A percentile compares a stretch with the other conserved stretches of the same genome.
phyloP scores from a whole-genome alignment of 1,284 basidiomycete species.

The Marasmius oreades region DNA sequence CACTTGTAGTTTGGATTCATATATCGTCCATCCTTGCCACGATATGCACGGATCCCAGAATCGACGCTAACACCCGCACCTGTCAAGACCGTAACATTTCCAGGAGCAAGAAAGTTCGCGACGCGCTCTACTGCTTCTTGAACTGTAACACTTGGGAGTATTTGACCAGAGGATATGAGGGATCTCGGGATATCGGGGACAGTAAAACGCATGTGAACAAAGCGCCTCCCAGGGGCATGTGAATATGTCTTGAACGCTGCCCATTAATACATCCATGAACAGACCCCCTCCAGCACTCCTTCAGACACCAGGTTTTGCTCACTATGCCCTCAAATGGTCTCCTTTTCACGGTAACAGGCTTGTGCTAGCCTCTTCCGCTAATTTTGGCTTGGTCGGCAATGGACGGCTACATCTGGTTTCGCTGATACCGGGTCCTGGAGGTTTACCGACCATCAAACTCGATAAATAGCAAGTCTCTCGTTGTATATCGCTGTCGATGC shows the following conservation, averaged over 20 bases:
- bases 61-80: constrained; percentile 93
- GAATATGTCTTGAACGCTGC: too few species aligned
- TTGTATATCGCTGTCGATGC: constrained; percentile 2
- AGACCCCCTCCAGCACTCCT: constrained; percentile 45
- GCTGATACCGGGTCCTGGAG: constrained; percentile 44
- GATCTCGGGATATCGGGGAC: constrained; percentile 73
- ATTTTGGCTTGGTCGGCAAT: constrained; percentile 95
- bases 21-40: constrained; percentile 80
- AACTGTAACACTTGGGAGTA: constrained; percentile 40
- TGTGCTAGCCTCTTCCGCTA: constrained; percentile 88
- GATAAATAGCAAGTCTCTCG: constrained; percentile 62
- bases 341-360: constrained; percentile 84
- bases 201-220: constrained; percentile 69
- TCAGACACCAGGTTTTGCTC: constrained; percentile 82
- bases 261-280: constrained; percentile 35
- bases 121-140: constrained; percentile 63
- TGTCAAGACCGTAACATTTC: constrained; percentile 74
- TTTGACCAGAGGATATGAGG: constrained; percentile 39
- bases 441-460: constrained; percentile 42
- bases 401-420: constrained; percentile 78
- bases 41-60: constrained; percentile 86
- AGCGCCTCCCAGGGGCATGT: neutral
- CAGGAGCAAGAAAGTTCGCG: constrained; percentile 60
- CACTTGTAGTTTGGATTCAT: constrained; percentile 91
- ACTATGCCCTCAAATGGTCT: constrained; percentile 87